These are phyloP conservation scores for Pontederia crassipes DNA, from an alignment of 176 grass and related monocot species.

Conservation along the genomic window DNA sequence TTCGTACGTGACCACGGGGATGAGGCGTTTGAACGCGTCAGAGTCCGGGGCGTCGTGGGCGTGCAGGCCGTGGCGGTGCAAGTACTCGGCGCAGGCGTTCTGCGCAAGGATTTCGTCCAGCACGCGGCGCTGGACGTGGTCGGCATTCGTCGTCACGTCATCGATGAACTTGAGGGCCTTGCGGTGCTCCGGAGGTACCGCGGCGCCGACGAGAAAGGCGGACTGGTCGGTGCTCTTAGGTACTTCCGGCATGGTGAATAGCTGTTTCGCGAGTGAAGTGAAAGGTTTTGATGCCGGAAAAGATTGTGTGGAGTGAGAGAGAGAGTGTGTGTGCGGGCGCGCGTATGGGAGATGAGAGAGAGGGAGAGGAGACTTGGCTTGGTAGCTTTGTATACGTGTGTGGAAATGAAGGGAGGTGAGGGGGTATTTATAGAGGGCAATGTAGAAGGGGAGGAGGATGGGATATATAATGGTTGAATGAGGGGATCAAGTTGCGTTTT, in stretches of 20 bases:
- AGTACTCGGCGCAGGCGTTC: slow-evolving; percentile 80
- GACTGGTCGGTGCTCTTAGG: slow-evolving; percentile 16
- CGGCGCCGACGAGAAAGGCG: neutral
- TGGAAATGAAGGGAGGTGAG: slow-evolving; percentile 5
- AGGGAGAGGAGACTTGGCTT: neutral
- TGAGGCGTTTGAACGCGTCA: slow-evolving; percentile 46
- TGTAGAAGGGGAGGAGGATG: too few species aligned
- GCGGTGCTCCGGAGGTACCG: slow-evolving; percentile 46
- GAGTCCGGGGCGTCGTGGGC: slow-evolving; percentile 18
- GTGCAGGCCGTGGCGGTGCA: slow-evolving; percentile 39
- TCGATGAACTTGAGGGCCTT: slow-evolving; percentile 81
- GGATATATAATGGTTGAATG: too few species aligned
- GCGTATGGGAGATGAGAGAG: slow-evolving; percentile 10
- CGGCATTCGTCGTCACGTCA: slow-evolving; percentile 60
- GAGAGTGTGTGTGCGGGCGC: neutral
- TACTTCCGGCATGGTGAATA: slow-evolving; percentile 67
- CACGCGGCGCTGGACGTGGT: slow-evolving; percentile 50
- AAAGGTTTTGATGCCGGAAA: neutral
- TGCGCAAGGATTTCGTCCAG: slow-evolving; percentile 67
- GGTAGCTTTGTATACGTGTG: slow-evolving; percentile 25
- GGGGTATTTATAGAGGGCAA: slow-evolving; percentile 41
- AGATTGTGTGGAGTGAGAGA: slow-evolving; percentile 2
- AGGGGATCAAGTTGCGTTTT: neutral
- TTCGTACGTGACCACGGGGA: slow-evolving; percentile 86
- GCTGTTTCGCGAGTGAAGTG: too few species aligned